These are phyloP conservation scores for Xylaria bambusicola DNA, from an alignment of 495 filamentous ascomycete genomes.

Conservation along the genomic window DNA sequence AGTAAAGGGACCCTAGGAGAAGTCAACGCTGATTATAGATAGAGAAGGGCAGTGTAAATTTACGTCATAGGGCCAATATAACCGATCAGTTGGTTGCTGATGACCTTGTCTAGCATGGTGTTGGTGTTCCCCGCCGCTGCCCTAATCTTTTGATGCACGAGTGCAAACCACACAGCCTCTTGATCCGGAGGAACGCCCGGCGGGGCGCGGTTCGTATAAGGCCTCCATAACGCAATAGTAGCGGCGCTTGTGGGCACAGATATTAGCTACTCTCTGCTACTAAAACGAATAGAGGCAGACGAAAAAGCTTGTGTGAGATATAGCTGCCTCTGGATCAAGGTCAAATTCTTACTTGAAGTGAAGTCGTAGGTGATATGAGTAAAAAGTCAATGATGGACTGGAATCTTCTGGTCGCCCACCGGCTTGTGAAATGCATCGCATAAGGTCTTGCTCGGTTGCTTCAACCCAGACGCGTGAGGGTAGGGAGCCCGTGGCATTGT, in stretches of 20 bases:
- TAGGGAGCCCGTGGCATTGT: background rate
- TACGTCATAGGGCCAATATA: constrained; percentile 8
- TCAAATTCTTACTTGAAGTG: constrained; percentile 2
- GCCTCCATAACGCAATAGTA: background rate
- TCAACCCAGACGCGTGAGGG: constrained; percentile 4
- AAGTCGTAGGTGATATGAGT: constrained; percentile 4
- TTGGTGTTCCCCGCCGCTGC: background rate
- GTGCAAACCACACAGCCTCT: background rate
- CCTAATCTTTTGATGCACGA: background rate
- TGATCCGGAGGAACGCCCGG: background rate
- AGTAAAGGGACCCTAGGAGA: background rate
- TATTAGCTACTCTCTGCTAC: too few relatives aligned
- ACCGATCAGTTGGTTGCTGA: background rate
- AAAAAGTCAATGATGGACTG: background rate
- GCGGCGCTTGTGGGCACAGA: constrained; percentile 1
- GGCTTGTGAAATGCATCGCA: constrained; percentile 1
- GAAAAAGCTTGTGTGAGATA: too few relatives aligned
- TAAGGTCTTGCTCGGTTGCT: background rate
- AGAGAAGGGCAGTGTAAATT: background rate
- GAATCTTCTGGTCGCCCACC: background rate
- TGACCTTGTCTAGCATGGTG: background rate
- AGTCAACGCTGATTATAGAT: background rate
- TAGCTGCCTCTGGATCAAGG: too few relatives aligned
- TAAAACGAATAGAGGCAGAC: too few relatives aligned
- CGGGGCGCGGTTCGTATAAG: background rate